phyloP scores from a whole-genome alignment of 805 yeast species.

The Trichomonascus vanleenenianus region DNA sequence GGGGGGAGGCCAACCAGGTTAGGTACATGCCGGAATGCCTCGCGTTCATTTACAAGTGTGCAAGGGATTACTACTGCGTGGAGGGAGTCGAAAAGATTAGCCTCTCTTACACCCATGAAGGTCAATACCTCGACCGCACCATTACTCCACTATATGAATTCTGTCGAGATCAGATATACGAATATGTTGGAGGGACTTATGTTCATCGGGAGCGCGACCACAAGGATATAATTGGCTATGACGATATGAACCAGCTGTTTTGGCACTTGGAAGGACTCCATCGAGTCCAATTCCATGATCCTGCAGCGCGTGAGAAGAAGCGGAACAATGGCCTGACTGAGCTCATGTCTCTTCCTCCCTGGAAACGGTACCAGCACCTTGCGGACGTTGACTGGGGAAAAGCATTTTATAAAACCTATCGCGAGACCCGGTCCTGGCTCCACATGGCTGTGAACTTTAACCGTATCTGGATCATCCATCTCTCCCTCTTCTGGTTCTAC shows the following conservation, averaged over 20 bases:
- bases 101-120: slow-evolving; percentile 36
- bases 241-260: slow-evolving; percentile 96
- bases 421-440: slow-evolving; percentile 95
- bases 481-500: slow-evolving; percentile 89
- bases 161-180: slow-evolving; percentile 62
- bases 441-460: slow-evolving; percentile 91
- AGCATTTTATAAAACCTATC: slow-evolving; percentile 92
- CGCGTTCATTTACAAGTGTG: slow-evolving; percentile 93
- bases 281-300: slow-evolving; percentile 31
- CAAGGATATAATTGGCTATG: slow-evolving; percentile 63
- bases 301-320: background rate
- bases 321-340: slow-evolving; percentile 58
- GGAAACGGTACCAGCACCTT: slow-evolving; percentile 79
- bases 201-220: slow-evolving; percentile 65
- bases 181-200: slow-evolving; percentile 45
- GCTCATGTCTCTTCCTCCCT: slow-evolving; percentile 80
- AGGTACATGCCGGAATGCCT: slow-evolving; percentile 87
- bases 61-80: slow-evolving; percentile 64
- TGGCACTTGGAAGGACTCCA: slow-evolving; percentile 99
- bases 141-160: slow-evolving; percentile 80
- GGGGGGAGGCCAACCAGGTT: slow-evolving; percentile 82
- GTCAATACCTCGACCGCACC: slow-evolving; percentile 81
- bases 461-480: slow-evolving; percentile 96
- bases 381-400: slow-evolving; percentile 91
- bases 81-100: slow-evolving; percentile 41